Base-by-base conservation (phyloP, 495 filamentous ascomycete genomes). In the Annulohypoxylon nitens region DNA sequence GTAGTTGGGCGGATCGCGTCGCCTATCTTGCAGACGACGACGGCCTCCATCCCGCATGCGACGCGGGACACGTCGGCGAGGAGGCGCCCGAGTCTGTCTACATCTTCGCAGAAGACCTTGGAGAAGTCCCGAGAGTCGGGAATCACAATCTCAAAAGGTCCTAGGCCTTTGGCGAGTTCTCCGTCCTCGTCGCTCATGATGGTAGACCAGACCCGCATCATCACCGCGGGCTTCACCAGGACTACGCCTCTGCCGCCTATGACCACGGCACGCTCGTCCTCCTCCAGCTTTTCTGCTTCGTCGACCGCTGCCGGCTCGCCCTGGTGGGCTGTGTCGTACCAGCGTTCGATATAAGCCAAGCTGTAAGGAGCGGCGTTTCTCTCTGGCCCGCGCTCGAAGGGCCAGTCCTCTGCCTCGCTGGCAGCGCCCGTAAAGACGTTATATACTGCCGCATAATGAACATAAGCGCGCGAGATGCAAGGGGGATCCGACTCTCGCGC, bases 111-210 rank as follows among this genome's bases (percentile, higher is more conserved):
- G 36, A 43, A 14, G 36, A 60, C 36, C 18, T 41, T 41, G 1
- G 5, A 14, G 36, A 26, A 10, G 6, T 43, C 6, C 1, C 36
- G 4, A 43, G 4, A 60, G 16, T 16, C 10, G 2, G 36, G 36
- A 1, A 60, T 4, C 16, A n/a, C 10, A 12, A 60, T 43, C 55
- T 60, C 36, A 20, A 60, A 60, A 43, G 55, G 55, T 12, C 16
- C 10, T 12, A 36, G 34, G n/a, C 55, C 55, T 33, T 26, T 37
- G 3, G 9, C 7, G 18, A 25, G n/a, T n/a, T n/a, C n/a, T n/a
- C n/a, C 20, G 18, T 43, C 16, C 16, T 43, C n/a, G 4, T 9
- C 36, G 26, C n/a, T 9, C 39, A 10, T 10, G 39, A 60, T 4
- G 14, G 5, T 60, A 9, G 25, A 25, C 55, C 36, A 60, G 20